phyloP scores from a whole-genome alignment of 2,329 filamentous ascomycete genomes.

The Colletotrichum truncatum region DNA sequence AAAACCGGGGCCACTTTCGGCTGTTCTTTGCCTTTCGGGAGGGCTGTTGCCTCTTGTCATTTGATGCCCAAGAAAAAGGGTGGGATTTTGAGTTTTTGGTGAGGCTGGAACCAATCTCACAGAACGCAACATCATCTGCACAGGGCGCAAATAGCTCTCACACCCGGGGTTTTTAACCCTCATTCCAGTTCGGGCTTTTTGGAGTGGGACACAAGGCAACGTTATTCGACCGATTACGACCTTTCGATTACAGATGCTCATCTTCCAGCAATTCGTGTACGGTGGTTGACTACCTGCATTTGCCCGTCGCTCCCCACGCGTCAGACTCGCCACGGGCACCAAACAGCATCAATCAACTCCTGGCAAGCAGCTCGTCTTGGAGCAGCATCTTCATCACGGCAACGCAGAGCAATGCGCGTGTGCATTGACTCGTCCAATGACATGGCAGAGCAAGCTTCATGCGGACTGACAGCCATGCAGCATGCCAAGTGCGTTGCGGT shows the following conservation, averaged over 20 bases:
- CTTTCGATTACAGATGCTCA: background rate
- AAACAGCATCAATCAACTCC: background rate
- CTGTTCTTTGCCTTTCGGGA: slow-evolving; percentile 19
- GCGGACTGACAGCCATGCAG: slow-evolving; percentile 16
- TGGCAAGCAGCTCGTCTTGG: background rate
- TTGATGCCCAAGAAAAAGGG: slow-evolving; percentile 21
- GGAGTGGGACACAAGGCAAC: background rate
- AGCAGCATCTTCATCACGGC: background rate
- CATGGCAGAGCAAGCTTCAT: background rate
- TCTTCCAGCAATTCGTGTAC: slow-evolving; percentile 1
- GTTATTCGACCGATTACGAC: slow-evolving; percentile 20
- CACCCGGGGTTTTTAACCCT: slow-evolving; percentile 4
- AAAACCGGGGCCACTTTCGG: slow-evolving; percentile 21
- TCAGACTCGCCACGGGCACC: background rate
- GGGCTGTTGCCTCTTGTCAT: slow-evolving; percentile 15
- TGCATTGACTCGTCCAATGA: slow-evolving; percentile 16
- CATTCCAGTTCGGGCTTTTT: background rate
- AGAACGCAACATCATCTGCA: slow-evolving; percentile 9
- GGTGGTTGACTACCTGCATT: background rate
- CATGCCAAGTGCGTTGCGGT: slow-evolving; percentile 12
- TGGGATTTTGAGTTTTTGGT: slow-evolving; percentile 29
- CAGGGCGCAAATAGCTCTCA: slow-evolving; percentile 1
- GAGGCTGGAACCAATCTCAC: slow-evolving; percentile 28
- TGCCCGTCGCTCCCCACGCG: background rate
- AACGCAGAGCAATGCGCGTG: background rate